These are phyloP conservation scores for Xanthoconium purpureum DNA, from an alignment of 768 basidiomycete genomes.

Conservation along the genomic window DNA sequence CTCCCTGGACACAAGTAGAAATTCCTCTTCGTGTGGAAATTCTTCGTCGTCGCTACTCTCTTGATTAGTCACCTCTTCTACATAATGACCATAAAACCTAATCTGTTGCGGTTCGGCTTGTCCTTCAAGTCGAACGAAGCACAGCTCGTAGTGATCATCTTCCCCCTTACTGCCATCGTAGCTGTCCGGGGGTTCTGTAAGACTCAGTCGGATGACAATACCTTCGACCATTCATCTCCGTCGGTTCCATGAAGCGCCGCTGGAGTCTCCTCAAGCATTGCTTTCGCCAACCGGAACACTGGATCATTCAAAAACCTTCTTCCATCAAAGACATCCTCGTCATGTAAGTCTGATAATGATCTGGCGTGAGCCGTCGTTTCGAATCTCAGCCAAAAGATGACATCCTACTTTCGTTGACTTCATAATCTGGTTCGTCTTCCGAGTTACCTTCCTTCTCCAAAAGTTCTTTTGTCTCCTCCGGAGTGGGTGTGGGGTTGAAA, in stretches of 20 bases:
- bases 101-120: background rate
- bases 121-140: background rate
- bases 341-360: background rate
- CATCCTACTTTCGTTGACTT: background rate
- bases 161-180: background rate
- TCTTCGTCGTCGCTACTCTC: background rate
- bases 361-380: background rate
- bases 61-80: background rate
- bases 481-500: slow-evolving; percentile 1
- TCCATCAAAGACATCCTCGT: background rate
- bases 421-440: background rate
- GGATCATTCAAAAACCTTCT: background rate
- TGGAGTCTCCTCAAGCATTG: background rate
- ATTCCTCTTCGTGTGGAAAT: background rate
- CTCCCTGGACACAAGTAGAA: too few relatives aligned
- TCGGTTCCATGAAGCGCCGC: background rate
- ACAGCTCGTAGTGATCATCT: background rate
- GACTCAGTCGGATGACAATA: background rate
- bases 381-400: background rate
- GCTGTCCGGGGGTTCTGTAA: background rate
- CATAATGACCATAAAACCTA: background rate
- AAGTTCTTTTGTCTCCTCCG: background rate
- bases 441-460: background rate
- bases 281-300: background rate
- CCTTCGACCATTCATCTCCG: slow-evolving; percentile 6